Conservation (phyloP, 2,329 filamentous ascomycete genomes). For the Neonectria punicea region DNA sequence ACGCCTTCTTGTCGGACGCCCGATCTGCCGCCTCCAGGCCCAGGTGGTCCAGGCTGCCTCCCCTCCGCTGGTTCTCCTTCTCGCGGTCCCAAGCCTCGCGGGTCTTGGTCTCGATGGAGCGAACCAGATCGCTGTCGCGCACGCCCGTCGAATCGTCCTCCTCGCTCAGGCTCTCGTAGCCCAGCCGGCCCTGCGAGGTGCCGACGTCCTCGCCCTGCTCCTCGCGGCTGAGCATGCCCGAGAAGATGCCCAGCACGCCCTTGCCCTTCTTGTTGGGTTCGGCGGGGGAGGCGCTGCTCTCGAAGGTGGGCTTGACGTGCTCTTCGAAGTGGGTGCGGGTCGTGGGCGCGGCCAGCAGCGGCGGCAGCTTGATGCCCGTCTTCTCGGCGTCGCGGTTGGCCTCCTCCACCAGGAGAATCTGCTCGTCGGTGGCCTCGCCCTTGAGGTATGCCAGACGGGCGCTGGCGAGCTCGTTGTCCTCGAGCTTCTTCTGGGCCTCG, state of each 20-base stretch:
- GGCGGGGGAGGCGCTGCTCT: constrained; percentile 33
- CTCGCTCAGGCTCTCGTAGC: constrained; percentile 35
- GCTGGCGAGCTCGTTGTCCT: constrained; percentile 64
- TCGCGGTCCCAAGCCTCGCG: constrained; percentile 60
- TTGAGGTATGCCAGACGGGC: constrained; percentile 70
- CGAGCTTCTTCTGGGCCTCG: constrained; percentile 64
- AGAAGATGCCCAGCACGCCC: constrained; percentile 50
- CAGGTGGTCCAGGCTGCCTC: constrained; percentile 62
- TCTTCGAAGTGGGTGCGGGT: constrained; percentile 52
- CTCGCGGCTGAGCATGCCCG: constrained; percentile 43
- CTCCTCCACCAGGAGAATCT: constrained; percentile 67
- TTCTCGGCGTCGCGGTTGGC: constrained; percentile 61
- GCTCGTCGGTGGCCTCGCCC: constrained; percentile 65
- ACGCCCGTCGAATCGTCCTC: constrained; percentile 36
- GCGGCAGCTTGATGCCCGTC: constrained; percentile 59
- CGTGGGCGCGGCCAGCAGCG: constrained; percentile 59
- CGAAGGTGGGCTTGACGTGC: constrained; percentile 46
- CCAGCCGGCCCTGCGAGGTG: constrained; percentile 26
- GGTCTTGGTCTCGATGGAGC: constrained; percentile 51
- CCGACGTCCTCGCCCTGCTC: constrained; percentile 37
- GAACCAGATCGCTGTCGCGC: constrained; percentile 32
- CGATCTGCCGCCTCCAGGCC: constrained; percentile 51
- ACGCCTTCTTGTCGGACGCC: constrained; percentile 58
- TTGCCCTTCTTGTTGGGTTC: constrained; percentile 45
- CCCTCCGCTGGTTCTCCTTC: constrained; percentile 60